Evolutionary conservation across 2,329 filamentous ascomycete species (phyloP), one percentile per base, ranked within the genome.

Genomic region (Colletotrichum lupini): DNA sequence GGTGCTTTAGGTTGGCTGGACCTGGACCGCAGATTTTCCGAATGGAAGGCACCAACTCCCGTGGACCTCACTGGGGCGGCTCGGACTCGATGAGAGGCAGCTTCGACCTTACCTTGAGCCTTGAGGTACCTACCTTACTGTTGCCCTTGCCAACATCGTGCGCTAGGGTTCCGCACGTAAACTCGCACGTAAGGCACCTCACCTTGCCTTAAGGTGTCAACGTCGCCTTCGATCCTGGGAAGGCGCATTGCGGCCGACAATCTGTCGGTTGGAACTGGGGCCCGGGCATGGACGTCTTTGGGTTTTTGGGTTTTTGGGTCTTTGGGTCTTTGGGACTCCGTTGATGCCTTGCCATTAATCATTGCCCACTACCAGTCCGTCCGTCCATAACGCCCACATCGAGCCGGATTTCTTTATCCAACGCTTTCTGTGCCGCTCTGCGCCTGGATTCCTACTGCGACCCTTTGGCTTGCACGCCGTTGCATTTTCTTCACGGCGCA

Each of bases 351-450:
- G 46, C 28, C 60, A 53, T 53, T n/a, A 12, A 8, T n/a, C 30
- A n/a, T 49, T 49, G 14, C 37, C 16, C 37, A 42, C 16, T 42
- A 19, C 14, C 37, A 19, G 37, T 19, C 24, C 24, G 16, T 14
- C n/a, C 24, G 4, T 30, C 12, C 16, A 22, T 14, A 9, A 4
- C 22, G 35, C 35, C 49, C 14, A 56, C 5, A n/a, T n/a, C 19
- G 22, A 11, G 42, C 19, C 19, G 42, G 19, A 22, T 5, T 49
- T 49, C 42, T n/a, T 22, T 19, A 26, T 30, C 58, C 37, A n/a
- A 46, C 35, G n/a, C 42, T 19, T 49, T 49, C 67, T 57, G 49
- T 68, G 67, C 49, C 32, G 67, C 67, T 28, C 42, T 22, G 30
- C 24, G 32, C 49, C 35, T 64, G 67, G 42, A 53, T 35, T 58